A percentile compares a stretch with the other conserved stretches of the same genome.
These are phyloP conservation scores for Candida frijolesensis DNA, from an alignment of 1,139 yeast genomes.

Conservation along the genomic window DNA sequence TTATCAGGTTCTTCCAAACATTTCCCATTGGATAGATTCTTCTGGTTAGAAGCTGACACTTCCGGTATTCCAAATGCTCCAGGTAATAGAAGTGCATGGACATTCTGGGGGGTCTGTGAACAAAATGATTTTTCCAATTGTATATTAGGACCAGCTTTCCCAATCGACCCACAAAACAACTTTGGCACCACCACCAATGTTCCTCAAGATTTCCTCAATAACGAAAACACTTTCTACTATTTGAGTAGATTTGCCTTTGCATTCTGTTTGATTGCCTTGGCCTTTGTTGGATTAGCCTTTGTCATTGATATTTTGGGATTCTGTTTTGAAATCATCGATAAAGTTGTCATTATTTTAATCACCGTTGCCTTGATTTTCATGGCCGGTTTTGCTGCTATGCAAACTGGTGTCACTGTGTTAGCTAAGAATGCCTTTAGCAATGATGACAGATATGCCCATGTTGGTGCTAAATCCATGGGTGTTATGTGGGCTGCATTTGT, in stretches of 20 bases:
- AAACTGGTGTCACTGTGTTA: constrained; percentile 68
- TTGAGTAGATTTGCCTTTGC: constrained; percentile 73
- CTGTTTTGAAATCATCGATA: constrained; percentile 50
- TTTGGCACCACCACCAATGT: constrained; percentile 53
- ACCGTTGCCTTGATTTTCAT: constrained; percentile 54
- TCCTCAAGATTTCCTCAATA: constrained; percentile 55
- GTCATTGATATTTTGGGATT: constrained; percentile 45
- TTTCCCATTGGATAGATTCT: constrained; percentile 65
- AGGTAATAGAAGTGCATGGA: constrained; percentile 60
- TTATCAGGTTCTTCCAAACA: constrained; percentile 66
- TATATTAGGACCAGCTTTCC: constrained; percentile 55
- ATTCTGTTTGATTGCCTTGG: constrained; percentile 61
- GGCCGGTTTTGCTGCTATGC: constrained; percentile 62
- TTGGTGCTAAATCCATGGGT: constrained; percentile 64
- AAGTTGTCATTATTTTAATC: constrained; percentile 55
- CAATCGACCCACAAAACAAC: constrained; percentile 74
- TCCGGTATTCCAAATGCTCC: constrained; percentile 56
- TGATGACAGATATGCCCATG: constrained; percentile 41
- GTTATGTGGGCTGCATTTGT: constrained; percentile 72
- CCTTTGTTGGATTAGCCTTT: constrained; percentile 50
- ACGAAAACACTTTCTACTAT: constrained; percentile 65
- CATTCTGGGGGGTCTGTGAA: constrained; percentile 80
- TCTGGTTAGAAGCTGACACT: constrained; percentile 75
- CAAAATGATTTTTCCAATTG: constrained; percentile 46
- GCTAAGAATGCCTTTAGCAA: constrained; percentile 64